A percentile compares a stretch with the other conserved stretches of the same genome.
These are phyloP conservation scores for Olyra latifolia DNA, from an alignment of 176 grass and related monocot genomes.

Conservation along the genomic window DNA sequence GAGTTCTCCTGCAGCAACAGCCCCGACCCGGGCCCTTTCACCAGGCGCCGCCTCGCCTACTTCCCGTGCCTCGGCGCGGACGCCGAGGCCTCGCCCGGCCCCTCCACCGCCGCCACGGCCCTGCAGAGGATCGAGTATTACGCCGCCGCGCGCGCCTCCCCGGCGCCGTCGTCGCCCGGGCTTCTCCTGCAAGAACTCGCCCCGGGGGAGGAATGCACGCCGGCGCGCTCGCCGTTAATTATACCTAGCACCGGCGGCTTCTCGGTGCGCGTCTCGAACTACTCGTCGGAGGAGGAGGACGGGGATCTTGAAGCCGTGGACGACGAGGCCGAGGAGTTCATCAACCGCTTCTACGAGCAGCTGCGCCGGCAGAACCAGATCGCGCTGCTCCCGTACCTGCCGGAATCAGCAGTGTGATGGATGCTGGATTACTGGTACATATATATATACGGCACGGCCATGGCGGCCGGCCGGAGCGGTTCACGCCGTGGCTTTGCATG, in stretches of 20 bases:
- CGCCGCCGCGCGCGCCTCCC: slow-evolving; percentile 17
- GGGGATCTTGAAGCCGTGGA: slow-evolving; percentile 45
- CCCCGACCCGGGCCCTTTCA: slow-evolving; percentile 39
- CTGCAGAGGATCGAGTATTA: slow-evolving; percentile 60
- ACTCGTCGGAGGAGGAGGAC: slow-evolving; percentile 52
- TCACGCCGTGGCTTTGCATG: neutral
- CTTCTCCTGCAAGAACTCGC: slow-evolving; percentile 47
- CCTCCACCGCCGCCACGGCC: neutral
- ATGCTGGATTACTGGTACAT: no score
- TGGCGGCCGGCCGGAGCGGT: neutral
- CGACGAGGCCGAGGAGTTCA: slow-evolving; percentile 92
- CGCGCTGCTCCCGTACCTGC: slow-evolving; percentile 52
- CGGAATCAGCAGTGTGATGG: slow-evolving; percentile 35
- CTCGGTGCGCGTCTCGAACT: slow-evolving; percentile 68
- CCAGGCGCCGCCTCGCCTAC: slow-evolving; percentile 67
- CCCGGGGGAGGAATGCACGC: slow-evolving; percentile 33
- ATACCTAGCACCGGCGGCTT: neutral
- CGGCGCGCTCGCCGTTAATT: slow-evolving; percentile 22
- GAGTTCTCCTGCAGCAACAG: slow-evolving; percentile 94
- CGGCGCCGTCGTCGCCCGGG: slow-evolving; percentile 31
- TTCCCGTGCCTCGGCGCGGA: slow-evolving; percentile 67
- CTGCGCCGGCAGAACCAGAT: slow-evolving; percentile 64
- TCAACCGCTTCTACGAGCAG: slow-evolving; percentile 85
- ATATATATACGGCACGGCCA: no score
- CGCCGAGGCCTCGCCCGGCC: neutral